Evolutionary conservation across 176 grass and related monocot species (phyloP), one percentile per base, ranked within the genome.

Genomic region (Rhynchospora breviuscula): DNA sequence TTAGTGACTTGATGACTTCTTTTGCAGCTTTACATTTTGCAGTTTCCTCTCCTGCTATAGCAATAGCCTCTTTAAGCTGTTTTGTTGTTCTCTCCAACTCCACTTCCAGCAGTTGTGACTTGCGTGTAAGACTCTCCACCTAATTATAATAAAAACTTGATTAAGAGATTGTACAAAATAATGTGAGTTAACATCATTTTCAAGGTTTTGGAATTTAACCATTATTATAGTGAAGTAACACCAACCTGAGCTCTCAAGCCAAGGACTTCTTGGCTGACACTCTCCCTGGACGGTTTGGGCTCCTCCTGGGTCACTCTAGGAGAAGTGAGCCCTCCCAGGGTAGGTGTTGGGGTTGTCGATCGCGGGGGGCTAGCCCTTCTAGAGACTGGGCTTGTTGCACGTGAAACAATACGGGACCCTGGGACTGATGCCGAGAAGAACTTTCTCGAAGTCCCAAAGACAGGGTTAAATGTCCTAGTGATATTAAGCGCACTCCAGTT

Each of bases 371-470:
- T 98, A 40, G 89, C 21, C 84, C 91, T 86, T 95, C 89, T 93
- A 64, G 89, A 98, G 74, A 93, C 78, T 26, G 96, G 96, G 78
- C 92, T 95, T 65, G 96, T 91, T 13, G 96, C 93, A 74, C 96
- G 88, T 61, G 96, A 98, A 90, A 90, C 93, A 77, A 95, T 95
- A 88, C 93, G 90, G 26, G 96, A 98, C 81, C 96, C 96, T 88
- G 96, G 96, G 63, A 98, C 96, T 81, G 96, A 98, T 68, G 93
- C 93, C 40, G 96, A 98, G 68, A 98, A 91, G 71, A 98, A 95
- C 82, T 98, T 98, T 53, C 91, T 98, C 83, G 95, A 98, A 83
- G 92, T 93, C 58, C 95, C 95, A 87, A 98, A 98, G 85, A 98
- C 95, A 63, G 92, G 95, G 84, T 95, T 98, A 79, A 93, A 88